A percentile compares a stretch with the other conserved stretches of the same genome.
These are phyloP conservation scores for Immersiella caudata DNA, from an alignment of 495 filamentous ascomycete species.

Conservation along the genomic window DNA sequence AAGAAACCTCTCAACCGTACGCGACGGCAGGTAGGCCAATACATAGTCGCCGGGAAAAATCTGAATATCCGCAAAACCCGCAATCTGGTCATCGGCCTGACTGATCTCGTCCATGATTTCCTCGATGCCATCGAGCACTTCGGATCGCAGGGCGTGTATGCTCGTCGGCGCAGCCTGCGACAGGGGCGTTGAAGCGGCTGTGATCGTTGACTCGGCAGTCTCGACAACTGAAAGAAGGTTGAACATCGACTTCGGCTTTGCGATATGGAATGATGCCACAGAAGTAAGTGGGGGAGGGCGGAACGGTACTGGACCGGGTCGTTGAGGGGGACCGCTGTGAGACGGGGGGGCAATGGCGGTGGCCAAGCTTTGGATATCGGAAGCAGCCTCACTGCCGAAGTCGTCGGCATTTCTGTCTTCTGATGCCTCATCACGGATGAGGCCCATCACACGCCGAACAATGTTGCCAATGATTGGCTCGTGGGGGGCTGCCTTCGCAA, in stretches of 20 bases:
- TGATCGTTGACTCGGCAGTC: conserved; percentile 34
- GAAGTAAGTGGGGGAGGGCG: conserved; percentile 47
- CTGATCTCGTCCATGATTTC: conserved; percentile 91
- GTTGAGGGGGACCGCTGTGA: conserved; percentile 20
- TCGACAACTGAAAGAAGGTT: conserved; percentile 62
- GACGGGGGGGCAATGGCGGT: conserved; percentile 43
- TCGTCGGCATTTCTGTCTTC: conserved; percentile 74
- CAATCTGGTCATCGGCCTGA: conserved; percentile 87
- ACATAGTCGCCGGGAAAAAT: conserved; percentile 91
- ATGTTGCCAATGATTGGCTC: conserved; percentile 95
- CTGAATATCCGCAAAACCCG: conserved; percentile 80
- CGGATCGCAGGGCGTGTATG: conserved; percentile 70
- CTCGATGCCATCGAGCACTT: conserved; percentile 83
- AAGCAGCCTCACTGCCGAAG: conserved; percentile 46
- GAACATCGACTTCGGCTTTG: conserved; percentile 78
- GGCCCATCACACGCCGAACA: conserved; percentile 81
- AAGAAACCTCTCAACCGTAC: conserved; percentile 83
- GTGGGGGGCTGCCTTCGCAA: conserved; percentile 79
- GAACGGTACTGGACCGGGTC: conserved; percentile 36
- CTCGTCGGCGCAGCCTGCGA: conserved; percentile 40
- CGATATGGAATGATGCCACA: conserved; percentile 58
- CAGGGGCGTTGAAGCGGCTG: conserved; percentile 51
- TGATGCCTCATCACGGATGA: conserved; percentile 88
- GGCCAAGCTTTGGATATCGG: conserved; percentile 36
- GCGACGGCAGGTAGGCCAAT: conserved; percentile 77